Conservation (phyloP, 148 eudicot genomes). For the Diospyros kaki region DNA sequence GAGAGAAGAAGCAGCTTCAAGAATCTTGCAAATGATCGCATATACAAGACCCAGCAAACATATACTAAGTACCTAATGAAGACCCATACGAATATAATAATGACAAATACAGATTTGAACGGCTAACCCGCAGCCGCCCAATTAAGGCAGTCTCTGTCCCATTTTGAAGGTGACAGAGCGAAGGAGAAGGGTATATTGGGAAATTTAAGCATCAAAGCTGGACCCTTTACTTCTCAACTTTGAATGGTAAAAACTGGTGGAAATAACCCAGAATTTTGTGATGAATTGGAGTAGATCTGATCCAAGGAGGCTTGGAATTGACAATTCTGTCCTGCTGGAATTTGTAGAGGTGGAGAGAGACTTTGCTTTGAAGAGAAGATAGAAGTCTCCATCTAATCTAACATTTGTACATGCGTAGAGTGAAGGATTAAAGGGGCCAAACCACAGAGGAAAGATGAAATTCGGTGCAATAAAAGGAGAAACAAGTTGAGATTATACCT, state of each 20-base stretch:
- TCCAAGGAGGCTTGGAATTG: constrained; percentile 23
- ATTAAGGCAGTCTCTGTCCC: too few relatives aligned
- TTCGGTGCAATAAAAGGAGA: constrained; percentile 4
- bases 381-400: constrained; percentile 40
- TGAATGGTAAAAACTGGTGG: background rate
- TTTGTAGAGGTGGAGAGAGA: constrained; percentile 16
- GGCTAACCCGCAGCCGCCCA: too few relatives aligned
- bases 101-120: too few relatives aligned
- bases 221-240: constrained; percentile 18
- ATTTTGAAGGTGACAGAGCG: background rate
- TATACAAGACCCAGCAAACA: constrained; percentile 33
- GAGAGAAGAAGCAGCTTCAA: constrained; percentile 28
- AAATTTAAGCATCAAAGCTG: constrained; percentile 12
- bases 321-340: background rate
- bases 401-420: constrained; percentile 20
- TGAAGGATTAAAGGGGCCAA: constrained; percentile 33
- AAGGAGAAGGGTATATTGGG: constrained; percentile 17
- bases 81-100: constrained; percentile 8
- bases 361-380: constrained; percentile 84
- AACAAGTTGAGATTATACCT: constrained; percentile 21
- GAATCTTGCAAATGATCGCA: constrained; percentile 47
- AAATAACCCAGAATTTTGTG: constrained; percentile 3
- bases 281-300: constrained; percentile 33
- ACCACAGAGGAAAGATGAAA: constrained; percentile 18
- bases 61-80: constrained; percentile 30